phyloP scores from a whole-genome alignment of 805 yeast genomes.

The Zygosaccharomyces gambellarensis region DNA sequence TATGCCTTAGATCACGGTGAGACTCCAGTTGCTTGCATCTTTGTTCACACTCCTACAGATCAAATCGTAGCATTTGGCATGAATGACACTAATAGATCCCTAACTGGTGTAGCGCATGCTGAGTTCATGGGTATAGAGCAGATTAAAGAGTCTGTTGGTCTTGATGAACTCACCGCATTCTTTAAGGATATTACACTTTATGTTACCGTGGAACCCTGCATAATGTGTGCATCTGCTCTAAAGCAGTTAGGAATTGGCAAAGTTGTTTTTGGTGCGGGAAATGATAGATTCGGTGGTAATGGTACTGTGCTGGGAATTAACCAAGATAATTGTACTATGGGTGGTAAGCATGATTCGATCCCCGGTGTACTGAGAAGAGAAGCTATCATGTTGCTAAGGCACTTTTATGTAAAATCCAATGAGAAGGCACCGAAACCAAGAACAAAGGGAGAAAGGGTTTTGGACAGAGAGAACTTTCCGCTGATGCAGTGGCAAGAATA shows the following conservation, averaged over 20 bases:
- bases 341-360: slow-evolving; percentile 7
- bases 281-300: slow-evolving; percentile 95
- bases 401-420: slow-evolving; percentile 82
- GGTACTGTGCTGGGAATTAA: slow-evolving; percentile 74
- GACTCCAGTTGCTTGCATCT: slow-evolving; percentile 82
- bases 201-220: slow-evolving; percentile 97
- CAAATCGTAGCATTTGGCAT: slow-evolving; percentile 67
- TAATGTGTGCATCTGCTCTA: slow-evolving; percentile 93
- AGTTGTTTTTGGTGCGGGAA: slow-evolving; percentile 88
- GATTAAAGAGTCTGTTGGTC: slow-evolving; percentile 36
- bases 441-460: slow-evolving; percentile 61
- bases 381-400: slow-evolving; percentile 74
- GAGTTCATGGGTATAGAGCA: slow-evolving; percentile 76
- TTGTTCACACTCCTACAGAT: slow-evolving; percentile 43
- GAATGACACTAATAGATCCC: slow-evolving; percentile 79
- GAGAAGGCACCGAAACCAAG: slow-evolving; percentile 79
- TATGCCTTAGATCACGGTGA: slow-evolving; percentile 62
- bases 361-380: slow-evolving; percentile 82
- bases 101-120: slow-evolving; percentile 89
- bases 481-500: slow-evolving; percentile 52
- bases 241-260: slow-evolving; percentile 68
- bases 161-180: slow-evolving; percentile 29
- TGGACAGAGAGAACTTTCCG: slow-evolving; percentile 56
- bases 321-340: slow-evolving; percentile 36
- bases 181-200: slow-evolving; percentile 63